A percentile compares a stretch with the other conserved stretches of the same genome.
Conservation (phyloP, 202 grass and related monocot species). For the Carex sylvatica region DNA sequence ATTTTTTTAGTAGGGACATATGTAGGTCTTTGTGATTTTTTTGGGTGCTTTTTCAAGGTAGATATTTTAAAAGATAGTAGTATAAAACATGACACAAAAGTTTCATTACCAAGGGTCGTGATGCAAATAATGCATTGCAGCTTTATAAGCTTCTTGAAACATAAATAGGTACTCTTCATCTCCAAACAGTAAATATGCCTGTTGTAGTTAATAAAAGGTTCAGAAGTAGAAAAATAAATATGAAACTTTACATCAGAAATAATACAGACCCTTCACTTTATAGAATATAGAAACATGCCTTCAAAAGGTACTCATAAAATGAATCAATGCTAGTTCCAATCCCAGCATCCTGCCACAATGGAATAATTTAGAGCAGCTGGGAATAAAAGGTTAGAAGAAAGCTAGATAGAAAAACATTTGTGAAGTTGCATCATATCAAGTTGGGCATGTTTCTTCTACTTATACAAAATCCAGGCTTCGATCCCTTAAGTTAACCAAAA, state of each 20-base stretch:
- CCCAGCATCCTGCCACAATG: constrained; percentile 73
- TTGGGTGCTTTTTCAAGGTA: background rate
- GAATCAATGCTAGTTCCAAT: constrained; percentile 98
- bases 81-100: background rate
- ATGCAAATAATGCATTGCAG: constrained; percentile 83
- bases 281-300: constrained; percentile 42
- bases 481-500: background rate
- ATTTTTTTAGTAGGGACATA: background rate
- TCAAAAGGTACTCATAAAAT: constrained; percentile 98
- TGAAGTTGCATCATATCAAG: background rate
- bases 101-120: constrained; percentile 85
- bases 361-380: background rate
- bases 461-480: background rate
- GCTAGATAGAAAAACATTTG: constrained; percentile 3
- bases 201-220: constrained; percentile 29
- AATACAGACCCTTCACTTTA: constrained; percentile 6
- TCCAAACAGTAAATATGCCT: constrained; percentile 99
- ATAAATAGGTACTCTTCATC: constrained; percentile 94
- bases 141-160: constrained; percentile 94
- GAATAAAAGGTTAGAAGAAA: background rate
- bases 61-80: constrained; percentile 2
- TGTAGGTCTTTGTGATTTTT: background rate
- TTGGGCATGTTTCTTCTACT: background rate
- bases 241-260: constrained; percentile 17
- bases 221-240: constrained; percentile 27